phyloP scores from a whole-genome alignment of 2,329 filamentous ascomycete species.

The Calonectria pteridis region DNA sequence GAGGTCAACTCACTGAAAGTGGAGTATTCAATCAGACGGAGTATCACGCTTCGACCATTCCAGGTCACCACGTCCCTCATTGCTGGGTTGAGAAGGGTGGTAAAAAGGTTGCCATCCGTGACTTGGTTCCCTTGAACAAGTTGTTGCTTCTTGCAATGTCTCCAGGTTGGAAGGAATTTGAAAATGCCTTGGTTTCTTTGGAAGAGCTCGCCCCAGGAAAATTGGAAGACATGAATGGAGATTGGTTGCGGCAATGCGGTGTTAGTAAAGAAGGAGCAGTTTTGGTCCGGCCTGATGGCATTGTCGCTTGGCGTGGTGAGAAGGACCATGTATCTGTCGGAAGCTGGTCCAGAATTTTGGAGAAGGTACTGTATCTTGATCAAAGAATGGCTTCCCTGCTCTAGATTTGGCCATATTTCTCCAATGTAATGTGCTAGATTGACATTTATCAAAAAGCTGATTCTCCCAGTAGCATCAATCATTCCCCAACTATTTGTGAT shows the following conservation, averaged over 20 bases:
- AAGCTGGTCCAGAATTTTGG: neutral
- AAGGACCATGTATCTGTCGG: neutral
- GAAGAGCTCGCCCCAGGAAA: neutral
- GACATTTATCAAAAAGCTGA: neutral
- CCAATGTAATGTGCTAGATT: neutral
- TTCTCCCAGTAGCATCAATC: too few species aligned
- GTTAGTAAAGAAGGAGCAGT: neutral
- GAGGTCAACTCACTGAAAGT: neutral
- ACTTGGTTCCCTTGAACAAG: conserved; percentile 11
- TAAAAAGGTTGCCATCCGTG: neutral
- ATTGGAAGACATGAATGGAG: neutral
- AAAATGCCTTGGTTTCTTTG: neutral
- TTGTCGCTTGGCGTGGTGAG: conserved; percentile 15
- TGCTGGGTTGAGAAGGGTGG: conserved; percentile 12
- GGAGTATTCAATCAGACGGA: neutral
- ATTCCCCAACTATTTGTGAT: too few species aligned
- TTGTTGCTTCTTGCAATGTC: conserved; percentile 11
- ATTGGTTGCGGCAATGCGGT: conserved; percentile 3
- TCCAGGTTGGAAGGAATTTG: neutral
- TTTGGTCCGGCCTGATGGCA: conserved; percentile 6
- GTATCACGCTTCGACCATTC: conserved; percentile 10
- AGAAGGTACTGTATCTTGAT: neutral
- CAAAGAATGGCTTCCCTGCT: neutral
- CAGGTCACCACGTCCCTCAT: conserved; percentile 12
- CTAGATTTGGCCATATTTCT: neutral